These are phyloP conservation scores for Aureobasidium sp. DNA, from an alignment of 2,329 filamentous ascomycete species.

Conservation along the genomic window DNA sequence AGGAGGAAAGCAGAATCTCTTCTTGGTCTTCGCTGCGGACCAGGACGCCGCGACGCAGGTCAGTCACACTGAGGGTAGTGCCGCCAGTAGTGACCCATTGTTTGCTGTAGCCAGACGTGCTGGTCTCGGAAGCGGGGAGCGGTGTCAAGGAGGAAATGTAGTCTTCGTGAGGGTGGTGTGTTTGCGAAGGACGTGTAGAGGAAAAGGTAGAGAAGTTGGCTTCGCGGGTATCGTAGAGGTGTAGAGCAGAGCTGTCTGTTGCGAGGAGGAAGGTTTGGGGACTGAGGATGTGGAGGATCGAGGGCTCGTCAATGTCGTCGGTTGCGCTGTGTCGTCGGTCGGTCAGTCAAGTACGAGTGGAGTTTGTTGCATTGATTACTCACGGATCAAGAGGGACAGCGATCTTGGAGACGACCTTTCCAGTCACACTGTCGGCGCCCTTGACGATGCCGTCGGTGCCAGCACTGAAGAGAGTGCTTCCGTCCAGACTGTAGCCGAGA, in stretches of 20 bases:
- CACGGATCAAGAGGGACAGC: constrained; percentile 53
- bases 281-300: constrained; percentile 72
- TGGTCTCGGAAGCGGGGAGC: constrained; percentile 68
- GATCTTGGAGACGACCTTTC: constrained; percentile 71
- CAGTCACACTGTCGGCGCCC: constrained; percentile 48
- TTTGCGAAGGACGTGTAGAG: constrained; percentile 60
- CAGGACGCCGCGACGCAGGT: constrained; percentile 76
- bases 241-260: constrained; percentile 81
- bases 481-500: constrained; percentile 70
- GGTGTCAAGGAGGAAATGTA: constrained; percentile 84
- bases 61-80: constrained; percentile 81
- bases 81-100: constrained; percentile 94
- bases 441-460: constrained; percentile 58
- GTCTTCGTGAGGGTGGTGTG: constrained; percentile 80
- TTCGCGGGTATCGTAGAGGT: constrained; percentile 71
- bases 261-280: constrained; percentile 81
- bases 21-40: constrained; percentile 91
- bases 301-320: constrained; percentile 58
- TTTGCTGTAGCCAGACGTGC: constrained; percentile 81
- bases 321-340: constrained; percentile 26
- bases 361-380: constrained; percentile 15
- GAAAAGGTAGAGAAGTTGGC: constrained; percentile 33
- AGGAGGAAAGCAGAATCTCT: constrained; percentile 77
- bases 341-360: background rate
- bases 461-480: constrained; percentile 53